Base-by-base conservation (phyloP, 2,329 filamentous ascomycete species). In the Phialophora tarda region DNA sequence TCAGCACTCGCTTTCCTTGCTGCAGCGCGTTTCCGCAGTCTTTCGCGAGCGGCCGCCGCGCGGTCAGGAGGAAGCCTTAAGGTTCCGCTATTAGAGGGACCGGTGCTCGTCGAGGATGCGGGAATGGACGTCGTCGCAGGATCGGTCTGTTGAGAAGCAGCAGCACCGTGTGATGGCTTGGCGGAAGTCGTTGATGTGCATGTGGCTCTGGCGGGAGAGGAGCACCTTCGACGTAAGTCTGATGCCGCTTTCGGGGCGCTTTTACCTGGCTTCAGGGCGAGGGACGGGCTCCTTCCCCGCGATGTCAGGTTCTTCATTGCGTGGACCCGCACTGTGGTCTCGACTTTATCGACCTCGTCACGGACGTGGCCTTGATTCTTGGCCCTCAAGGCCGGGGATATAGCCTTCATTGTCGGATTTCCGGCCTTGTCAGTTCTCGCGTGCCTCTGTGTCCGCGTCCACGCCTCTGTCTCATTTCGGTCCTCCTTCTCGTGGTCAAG, bases 31-130 rank as follows among this genome's bases (percentile, higher is more conserved):
- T 44, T 50, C 8, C 65, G 63, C 7, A 71, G n/a, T 11, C 70
- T 53, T n/a, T 67, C 66, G 2, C 70, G 66, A 17, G 70, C 70
- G 12, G 70, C 70, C 1, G 63, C 65, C 0, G 61, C 34, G 14
- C 68, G 64, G 17, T 71, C 69, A 3, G 65, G 63, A 7, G 67
- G 56, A 4, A 68, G 62, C 11, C 67, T 60, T 24, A 57, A 59
- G 17, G 32, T 58, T 17, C 48, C 54, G 14, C 62, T 26, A 6
- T 47, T 59, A 17, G 53, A 30, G 26, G 48, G 44, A 21, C 44
- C 48, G 11, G 26, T 17, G 48, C 11, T 44, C 24, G 26, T 51
- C 21, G 24, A 24, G n/a, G 41, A 14, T 41, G 32, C 32, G 30
- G 59, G 59, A 24, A 54, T 41, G 48, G 48, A 53, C 10, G 50